A percentile compares a stretch with the other conserved stretches of the same genome.
Conservation (phyloP, 495 filamentous ascomycete species). For the Talaromyces stipitatus region DNA sequence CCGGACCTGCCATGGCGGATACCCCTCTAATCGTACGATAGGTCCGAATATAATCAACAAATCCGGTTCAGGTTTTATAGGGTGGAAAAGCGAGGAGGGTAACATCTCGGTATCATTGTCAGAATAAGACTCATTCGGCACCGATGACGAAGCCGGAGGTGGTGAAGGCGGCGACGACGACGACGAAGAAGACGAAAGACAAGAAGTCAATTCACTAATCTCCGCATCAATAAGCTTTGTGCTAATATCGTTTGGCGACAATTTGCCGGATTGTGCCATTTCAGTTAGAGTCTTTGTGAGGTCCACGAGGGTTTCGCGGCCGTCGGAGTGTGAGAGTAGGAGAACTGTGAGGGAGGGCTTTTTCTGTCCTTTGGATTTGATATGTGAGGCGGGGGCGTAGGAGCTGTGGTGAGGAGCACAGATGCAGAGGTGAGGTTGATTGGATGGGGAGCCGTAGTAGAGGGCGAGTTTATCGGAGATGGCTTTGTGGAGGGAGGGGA, state of each 20-base stretch:
- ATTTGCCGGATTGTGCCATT: slow-evolving; percentile 85
- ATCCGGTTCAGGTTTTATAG: slow-evolving; percentile 63
- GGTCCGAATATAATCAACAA: slow-evolving; percentile 81
- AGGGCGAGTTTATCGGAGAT: slow-evolving; percentile 65
- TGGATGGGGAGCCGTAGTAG: slow-evolving; percentile 65
- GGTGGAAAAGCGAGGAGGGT: not conserved
- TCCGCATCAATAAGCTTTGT: slow-evolving; percentile 86
- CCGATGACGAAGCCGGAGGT: not conserved
- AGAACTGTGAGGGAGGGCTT: slow-evolving; percentile 62
- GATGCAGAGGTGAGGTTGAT: slow-evolving; percentile 59
- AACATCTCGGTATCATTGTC: not conserved
- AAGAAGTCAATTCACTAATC: slow-evolving; percentile 52
- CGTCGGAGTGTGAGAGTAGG: slow-evolving; percentile 82
- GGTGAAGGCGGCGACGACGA: not conserved
- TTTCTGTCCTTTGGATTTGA: slow-evolving; percentile 14
- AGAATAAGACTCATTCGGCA: not conserved
- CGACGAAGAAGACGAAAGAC: slow-evolving; percentile 20
- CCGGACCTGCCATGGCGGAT: slow-evolving; percentile 93
- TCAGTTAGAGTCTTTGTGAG: slow-evolving; percentile 89
- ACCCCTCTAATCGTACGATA: slow-evolving; percentile 73
- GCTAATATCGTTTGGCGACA: slow-evolving; percentile 70
- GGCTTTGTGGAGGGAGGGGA: slow-evolving; percentile 65
- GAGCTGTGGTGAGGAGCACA: slow-evolving; percentile 62
- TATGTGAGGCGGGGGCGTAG: slow-evolving; percentile 13
- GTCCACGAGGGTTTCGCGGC: slow-evolving; percentile 87